Evolutionary conservation across 2,329 filamentous ascomycete species (phyloP).

Genomic region (Clonostachys rhizophaga): DNA sequence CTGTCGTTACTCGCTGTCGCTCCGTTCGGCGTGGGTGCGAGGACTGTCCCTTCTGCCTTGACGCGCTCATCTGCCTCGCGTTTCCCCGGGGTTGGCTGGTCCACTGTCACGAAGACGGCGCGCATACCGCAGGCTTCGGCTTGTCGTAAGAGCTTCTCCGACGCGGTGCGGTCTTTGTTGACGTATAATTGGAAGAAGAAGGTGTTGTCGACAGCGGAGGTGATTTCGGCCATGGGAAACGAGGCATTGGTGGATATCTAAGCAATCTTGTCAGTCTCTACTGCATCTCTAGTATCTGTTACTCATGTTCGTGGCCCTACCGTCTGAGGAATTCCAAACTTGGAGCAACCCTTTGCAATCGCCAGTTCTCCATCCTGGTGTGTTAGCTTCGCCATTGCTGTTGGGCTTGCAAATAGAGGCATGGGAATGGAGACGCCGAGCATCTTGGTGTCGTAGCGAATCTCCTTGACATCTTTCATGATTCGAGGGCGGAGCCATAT

Average conservation of each 20-base stretch:
- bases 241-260: constrained; percentile 57
- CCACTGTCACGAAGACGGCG: constrained; percentile 54
- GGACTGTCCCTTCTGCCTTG: constrained; percentile 34
- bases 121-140: constrained; percentile 40
- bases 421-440: constrained; percentile 42
- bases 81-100: constrained; percentile 53
- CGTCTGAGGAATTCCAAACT: neutral
- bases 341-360: constrained; percentile 40
- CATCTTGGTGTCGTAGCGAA: constrained; percentile 43
- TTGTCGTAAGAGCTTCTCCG: constrained; percentile 39
- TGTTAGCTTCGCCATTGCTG: constrained; percentile 55
- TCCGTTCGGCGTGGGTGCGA: constrained; percentile 43
- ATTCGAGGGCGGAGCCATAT: constrained; percentile 54
- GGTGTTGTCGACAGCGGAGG: constrained; percentile 10
- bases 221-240: constrained; percentile 49
- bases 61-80: constrained; percentile 41
- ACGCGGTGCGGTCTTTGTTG: constrained; percentile 47
- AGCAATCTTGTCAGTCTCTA: constrained; percentile 34
- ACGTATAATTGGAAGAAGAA: constrained; percentile 61
- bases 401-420: constrained; percentile 56
- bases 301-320: neutral
- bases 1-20: constrained; percentile 42
- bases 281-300: constrained; percentile 31
- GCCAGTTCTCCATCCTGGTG: constrained; percentile 56
- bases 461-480: constrained; percentile 43